phyloP scores from a whole-genome alignment of 1,139 yeast species.

The Kurtzmaniella quercitrusa region DNA sequence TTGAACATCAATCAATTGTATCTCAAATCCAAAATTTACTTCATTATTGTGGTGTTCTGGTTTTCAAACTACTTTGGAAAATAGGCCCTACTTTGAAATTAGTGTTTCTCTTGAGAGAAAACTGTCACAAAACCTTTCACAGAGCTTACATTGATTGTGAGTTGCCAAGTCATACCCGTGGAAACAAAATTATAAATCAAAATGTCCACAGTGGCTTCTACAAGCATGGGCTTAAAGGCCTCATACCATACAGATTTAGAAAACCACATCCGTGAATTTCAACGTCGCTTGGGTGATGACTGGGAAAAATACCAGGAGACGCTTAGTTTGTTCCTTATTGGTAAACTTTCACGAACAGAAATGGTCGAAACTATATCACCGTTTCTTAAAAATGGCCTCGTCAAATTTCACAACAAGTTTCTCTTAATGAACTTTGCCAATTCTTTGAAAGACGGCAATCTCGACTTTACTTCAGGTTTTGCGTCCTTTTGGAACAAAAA shows the following conservation, averaged over 20 bases:
- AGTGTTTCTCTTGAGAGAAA: no score
- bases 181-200: no score
- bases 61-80: no score
- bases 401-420: constrained; percentile 73
- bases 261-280: constrained; percentile 67
- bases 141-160: no score
- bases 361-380: constrained; percentile 54
- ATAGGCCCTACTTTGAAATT: no score
- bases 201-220: constrained; percentile 4
- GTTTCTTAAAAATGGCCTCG: constrained; percentile 48
- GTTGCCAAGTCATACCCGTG: no score
- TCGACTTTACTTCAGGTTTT: constrained; percentile 44
- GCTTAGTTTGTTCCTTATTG: constrained; percentile 70
- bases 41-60: no score
- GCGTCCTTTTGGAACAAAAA: constrained; percentile 56
- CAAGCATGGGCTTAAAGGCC: constrained; percentile 9
- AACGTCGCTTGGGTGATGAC: constrained; percentile 61
- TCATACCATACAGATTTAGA: constrained; percentile 67
- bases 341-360: constrained; percentile 75
- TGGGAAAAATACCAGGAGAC: constrained; percentile 90
- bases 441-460: constrained; percentile 65
- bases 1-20: no score
- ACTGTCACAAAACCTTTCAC: no score
- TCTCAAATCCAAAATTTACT: no score
- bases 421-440: constrained; percentile 80